These are phyloP conservation scores for Colletotrichum sp. DNA, from an alignment of 2,329 filamentous ascomycete genomes.

Conservation along the genomic window DNA sequence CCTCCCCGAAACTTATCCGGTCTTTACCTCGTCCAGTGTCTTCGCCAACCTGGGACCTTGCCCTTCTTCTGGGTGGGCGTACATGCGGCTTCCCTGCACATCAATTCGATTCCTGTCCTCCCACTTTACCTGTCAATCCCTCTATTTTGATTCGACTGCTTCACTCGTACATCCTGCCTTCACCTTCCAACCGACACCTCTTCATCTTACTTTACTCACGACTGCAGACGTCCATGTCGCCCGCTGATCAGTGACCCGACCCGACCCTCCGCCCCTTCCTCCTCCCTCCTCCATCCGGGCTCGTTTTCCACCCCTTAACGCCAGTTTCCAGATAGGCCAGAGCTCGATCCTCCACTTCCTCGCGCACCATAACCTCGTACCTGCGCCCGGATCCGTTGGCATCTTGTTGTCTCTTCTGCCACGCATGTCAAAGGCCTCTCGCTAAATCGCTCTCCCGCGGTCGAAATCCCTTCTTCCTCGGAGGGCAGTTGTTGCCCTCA, in stretches of 20 bases:
- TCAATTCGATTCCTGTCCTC: background rate
- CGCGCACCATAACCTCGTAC: background rate
- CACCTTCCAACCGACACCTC: background rate
- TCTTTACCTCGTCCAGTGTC: background rate
- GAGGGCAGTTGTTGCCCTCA: conserved; percentile 6
- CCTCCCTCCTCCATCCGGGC: background rate
- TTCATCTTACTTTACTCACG: background rate
- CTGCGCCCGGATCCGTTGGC: background rate
- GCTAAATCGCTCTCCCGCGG: background rate
- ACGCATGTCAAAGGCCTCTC: background rate
- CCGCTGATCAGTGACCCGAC: conserved; percentile 3
- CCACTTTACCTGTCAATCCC: background rate
- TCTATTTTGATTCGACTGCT: background rate
- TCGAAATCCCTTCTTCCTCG: background rate
- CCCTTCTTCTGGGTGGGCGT: background rate
- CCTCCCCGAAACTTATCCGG: background rate
- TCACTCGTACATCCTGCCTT: background rate
- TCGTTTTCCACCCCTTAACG: background rate
- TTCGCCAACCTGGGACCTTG: background rate
- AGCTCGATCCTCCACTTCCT: background rate
- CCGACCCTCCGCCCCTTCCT: background rate
- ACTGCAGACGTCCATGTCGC: conserved; percentile 2
- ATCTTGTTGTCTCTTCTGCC: background rate
- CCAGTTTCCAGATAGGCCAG: background rate
- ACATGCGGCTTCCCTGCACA: background rate